Percentiles rank a stretch among this genome's conserved stretches.
Evolutionary conservation across 192 early-diverging fungal genomes (phyloP).

Genomic region (Chytriomyces hyalinus): DNA sequence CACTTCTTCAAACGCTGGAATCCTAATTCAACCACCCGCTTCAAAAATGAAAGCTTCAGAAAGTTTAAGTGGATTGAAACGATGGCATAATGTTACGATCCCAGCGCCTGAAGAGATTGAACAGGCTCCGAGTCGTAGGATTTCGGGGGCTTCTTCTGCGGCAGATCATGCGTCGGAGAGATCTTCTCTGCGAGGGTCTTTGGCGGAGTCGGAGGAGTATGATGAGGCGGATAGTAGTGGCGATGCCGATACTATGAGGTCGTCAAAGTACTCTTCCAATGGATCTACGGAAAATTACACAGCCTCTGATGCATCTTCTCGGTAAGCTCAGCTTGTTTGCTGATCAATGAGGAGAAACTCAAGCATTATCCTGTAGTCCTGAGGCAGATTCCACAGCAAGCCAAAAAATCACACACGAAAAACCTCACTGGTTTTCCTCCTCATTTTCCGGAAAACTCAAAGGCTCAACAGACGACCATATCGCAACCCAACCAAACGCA

Average conservation of each 20-base stretch:
- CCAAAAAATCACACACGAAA: not conserved
- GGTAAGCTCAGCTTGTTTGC: not conserved
- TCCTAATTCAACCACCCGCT: not conserved
- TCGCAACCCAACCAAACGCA: not conserved
- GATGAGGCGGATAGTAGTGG: not conserved
- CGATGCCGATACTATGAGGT: not conserved
- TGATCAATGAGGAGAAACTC: no score
- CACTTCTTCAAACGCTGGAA: no score
- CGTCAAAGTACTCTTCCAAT: not conserved
- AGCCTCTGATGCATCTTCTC: not conserved
- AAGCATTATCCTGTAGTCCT: not conserved
- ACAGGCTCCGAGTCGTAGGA: slow-evolving; percentile 1
- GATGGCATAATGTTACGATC: slow-evolving; percentile 10
- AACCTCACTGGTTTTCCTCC: not conserved
- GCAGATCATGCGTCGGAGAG: no score
- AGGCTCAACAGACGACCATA: not conserved
- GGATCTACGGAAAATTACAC: not conserved
- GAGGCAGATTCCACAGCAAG: not conserved
- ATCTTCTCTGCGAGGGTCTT: not conserved
- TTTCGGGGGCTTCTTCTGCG: slow-evolving; percentile 13
- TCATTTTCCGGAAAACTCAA: not conserved
- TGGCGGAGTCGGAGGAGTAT: not conserved
- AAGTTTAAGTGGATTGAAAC: slow-evolving; percentile 1
- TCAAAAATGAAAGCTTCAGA: not conserved
- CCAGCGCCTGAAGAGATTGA: not conserved